Conservation (phyloP, 495 filamentous ascomycete genomes). For the Tuber calosporum region DNA sequence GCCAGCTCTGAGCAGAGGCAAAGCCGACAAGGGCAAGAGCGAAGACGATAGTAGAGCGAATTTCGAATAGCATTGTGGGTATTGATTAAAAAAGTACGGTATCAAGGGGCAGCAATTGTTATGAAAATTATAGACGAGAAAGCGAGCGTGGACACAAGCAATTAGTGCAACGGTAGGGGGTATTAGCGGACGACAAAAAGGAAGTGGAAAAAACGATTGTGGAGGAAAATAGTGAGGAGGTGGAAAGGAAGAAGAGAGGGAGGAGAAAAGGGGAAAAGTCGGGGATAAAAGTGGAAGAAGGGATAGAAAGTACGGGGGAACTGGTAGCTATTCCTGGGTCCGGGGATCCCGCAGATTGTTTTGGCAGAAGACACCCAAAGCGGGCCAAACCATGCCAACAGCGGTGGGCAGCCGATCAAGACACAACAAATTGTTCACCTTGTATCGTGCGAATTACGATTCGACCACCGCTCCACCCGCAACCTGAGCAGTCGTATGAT, state of each 20-base stretch:
- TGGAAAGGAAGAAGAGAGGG: not conserved
- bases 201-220: slow-evolving; percentile 15
- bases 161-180: slow-evolving; percentile 3
- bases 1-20: slow-evolving; percentile 20
- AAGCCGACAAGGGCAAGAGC: slow-evolving; percentile 21
- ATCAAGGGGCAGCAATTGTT: slow-evolving; percentile 10
- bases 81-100: slow-evolving; percentile 17
- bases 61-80: slow-evolving; percentile 6
- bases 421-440: not conserved
- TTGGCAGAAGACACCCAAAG: not conserved
- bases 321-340: not conserved
- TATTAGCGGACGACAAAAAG: slow-evolving; percentile 18
- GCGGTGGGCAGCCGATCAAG: not conserved
- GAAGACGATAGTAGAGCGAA: not conserved
- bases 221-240: not conserved
- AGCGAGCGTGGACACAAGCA: not conserved
- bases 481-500: not conserved
- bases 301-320: not conserved
- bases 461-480: not conserved
- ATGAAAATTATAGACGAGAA: slow-evolving; percentile 9
- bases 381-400: not conserved
- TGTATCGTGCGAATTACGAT: not conserved
- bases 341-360: not conserved
- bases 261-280: slow-evolving; percentile 5
- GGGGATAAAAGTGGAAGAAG: not conserved